Evolutionary conservation across 352 stramenopile species (phyloP), one percentile per base, ranked within the genome.

Genomic region (Pelagophyceae sp.): DNA sequence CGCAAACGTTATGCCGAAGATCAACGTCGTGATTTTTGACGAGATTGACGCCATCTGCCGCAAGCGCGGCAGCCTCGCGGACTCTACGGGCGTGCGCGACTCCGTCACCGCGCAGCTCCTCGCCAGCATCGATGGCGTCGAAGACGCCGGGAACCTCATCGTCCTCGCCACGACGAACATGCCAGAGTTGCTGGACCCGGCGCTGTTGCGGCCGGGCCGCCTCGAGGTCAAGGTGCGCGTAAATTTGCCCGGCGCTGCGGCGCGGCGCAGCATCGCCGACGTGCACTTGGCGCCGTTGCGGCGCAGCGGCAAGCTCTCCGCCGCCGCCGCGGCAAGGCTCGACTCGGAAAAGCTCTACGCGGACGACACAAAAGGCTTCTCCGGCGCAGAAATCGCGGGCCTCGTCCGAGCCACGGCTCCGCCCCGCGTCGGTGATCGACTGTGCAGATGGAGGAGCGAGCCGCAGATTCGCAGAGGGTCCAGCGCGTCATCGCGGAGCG

Each of bases 141-240:
- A 94, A 75, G 88, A 93, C 83, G 93, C 92, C 83, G 91, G 94
- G 65, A 91, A 93, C 64, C 88, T 98, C 37, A 96, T 98, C 87
- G 92, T 98, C 0, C 95, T 98, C 72, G 94, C 91, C 37, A 94
- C 95, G 1, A 98, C 95, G 3, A 98, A 98, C 83, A 92, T 94
- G 11, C 95, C 95, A 0, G 95, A 98, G 76, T 81, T 98, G 32
- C 85, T 98, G n/a, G 95, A 98, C 84, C 92, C 90, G 20, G 89
- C 91, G 17, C 81, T 98, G 75, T 81, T 98, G 38, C 91, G 95
- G 31, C 94, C 95, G 1, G 95, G 95, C 25, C 89, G 95, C 54
- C 89, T 93, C 63, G 88, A 93, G 67, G 38, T 74, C 67, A 51
- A 74, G 37, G 11, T 74, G 35, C 11, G 6, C 2, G 67, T 74